phyloP scores from a whole-genome alignment of 352 stramenopile species.

The Phytophthora ramorum region DNA sequence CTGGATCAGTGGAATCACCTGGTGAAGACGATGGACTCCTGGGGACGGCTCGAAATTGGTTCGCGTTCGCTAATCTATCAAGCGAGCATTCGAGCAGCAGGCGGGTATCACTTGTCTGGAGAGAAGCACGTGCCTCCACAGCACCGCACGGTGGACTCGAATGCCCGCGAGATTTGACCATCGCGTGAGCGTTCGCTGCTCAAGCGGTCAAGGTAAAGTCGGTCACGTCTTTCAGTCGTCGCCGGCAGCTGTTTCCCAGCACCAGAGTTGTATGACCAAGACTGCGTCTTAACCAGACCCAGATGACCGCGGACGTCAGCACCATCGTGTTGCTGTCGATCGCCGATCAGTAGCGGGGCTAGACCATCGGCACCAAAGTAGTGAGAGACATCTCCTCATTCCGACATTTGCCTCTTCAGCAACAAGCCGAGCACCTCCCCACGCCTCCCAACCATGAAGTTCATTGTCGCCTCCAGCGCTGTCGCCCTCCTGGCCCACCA shows the following conservation, averaged over 20 bases:
- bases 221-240: constrained; percentile 25
- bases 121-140: constrained; percentile 6
- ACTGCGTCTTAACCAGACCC: constrained; percentile 10
- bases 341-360: constrained; percentile 3
- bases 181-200: constrained; percentile 27
- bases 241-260: constrained; percentile 23
- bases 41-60: too few species aligned
- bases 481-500: constrained; percentile 29
- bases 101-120: constrained; percentile 1
- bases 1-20: background rate
- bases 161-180: constrained; percentile 18
- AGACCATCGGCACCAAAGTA: constrained; percentile 17
- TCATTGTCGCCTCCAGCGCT: constrained; percentile 31
- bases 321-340: constrained; percentile 24
- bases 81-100: constrained; percentile 3
- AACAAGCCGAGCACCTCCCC: constrained; percentile 7
- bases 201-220: constrained; percentile 13
- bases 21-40: background rate
- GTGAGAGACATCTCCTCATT: constrained; percentile 20
- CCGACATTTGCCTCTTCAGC: constrained; percentile 30
- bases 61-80: background rate
- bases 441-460: constrained; percentile 23
- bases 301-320: constrained; percentile 14
- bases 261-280: constrained; percentile 1
- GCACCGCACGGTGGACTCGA: constrained; percentile 3